Percentiles rank a stretch among this genome's conserved stretches.
phyloP scores from a whole-genome alignment of 2,329 filamentous ascomycete genomes.

The Trichoderma gracile region DNA sequence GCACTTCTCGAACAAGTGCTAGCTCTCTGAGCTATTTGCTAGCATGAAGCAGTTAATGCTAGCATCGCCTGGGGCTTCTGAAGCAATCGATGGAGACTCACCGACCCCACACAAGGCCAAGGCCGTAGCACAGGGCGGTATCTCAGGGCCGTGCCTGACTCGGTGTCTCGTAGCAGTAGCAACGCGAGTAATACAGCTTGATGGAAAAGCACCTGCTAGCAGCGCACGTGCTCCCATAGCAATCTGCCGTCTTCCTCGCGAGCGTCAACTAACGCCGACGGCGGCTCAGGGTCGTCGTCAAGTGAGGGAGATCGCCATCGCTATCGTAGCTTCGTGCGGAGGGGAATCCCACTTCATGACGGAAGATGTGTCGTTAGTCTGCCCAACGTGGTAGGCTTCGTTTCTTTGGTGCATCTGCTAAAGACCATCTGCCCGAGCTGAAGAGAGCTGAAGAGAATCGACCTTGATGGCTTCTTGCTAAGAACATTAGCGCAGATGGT shows the following conservation, averaged over 20 bases:
- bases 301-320: constrained; percentile 8
- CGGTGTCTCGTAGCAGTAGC: neutral
- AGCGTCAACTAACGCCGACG: constrained; percentile 11
- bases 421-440: constrained; percentile 1
- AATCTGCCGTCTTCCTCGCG: neutral
- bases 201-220: neutral
- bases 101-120: constrained; percentile 12
- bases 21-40: constrained; percentile 10
- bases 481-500: neutral
- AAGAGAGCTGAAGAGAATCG: neutral
- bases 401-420: neutral
- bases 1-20: neutral
- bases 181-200: constrained; percentile 14
- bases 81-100: constrained; percentile 7
- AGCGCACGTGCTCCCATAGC: neutral
- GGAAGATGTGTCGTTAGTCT: constrained; percentile 18
- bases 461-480: constrained; percentile 1
- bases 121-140: constrained; percentile 4
- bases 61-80: neutral
- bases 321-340: constrained; percentile 18
- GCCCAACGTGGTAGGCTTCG: neutral
- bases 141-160: constrained; percentile 7
- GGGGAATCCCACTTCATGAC: constrained; percentile 7
- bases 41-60: constrained; percentile 1
- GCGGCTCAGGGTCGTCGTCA: constrained; percentile 7